A percentile compares a stretch with the other conserved stretches of the same genome.
These are phyloP conservation scores for Coniella vitis DNA, from an alignment of 2,329 filamentous ascomycete genomes.

Conservation along the genomic window DNA sequence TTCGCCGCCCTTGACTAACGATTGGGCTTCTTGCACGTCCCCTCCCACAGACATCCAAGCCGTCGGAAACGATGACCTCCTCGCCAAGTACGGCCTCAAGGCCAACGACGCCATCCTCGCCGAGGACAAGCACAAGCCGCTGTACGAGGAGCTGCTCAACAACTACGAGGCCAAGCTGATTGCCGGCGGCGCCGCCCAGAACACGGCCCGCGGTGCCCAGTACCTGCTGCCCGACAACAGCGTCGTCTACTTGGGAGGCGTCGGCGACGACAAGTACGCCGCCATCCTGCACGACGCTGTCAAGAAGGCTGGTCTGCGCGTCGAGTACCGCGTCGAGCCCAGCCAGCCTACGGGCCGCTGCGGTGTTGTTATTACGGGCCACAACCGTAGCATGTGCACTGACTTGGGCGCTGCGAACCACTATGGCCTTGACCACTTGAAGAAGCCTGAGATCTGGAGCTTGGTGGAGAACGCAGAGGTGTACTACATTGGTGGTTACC, in stretches of 20 bases:
- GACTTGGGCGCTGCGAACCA: constrained; percentile 94
- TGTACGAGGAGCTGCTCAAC: constrained; percentile 91
- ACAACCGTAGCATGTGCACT: constrained; percentile 91
- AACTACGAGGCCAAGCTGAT: constrained; percentile 92
- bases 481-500: constrained; percentile 94
- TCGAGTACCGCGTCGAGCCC: constrained; percentile 90
- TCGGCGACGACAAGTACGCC: constrained; percentile 93
- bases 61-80: constrained; percentile 70
- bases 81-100: constrained; percentile 91
- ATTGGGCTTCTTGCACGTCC: constrained; percentile 7
- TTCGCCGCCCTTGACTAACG: constrained; percentile 1
- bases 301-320: constrained; percentile 78
- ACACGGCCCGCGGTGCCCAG: constrained; percentile 92
- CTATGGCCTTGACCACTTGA: constrained; percentile 91
- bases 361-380: constrained; percentile 92
- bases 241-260: constrained; percentile 88
- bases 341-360: constrained; percentile 83
- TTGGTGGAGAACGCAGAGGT: constrained; percentile 81
- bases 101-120: constrained; percentile 96
- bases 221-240: constrained; percentile 89
- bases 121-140: constrained; percentile 77
- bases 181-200: constrained; percentile 93
- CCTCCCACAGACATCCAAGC: constrained; percentile 74
- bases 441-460: constrained; percentile 85
- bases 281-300: constrained; percentile 82